Evolutionary conservation across 805 yeast species (phyloP), one percentile per base, ranked within the genome.

Genomic region (Tetrapisispora phaffii): DNA sequence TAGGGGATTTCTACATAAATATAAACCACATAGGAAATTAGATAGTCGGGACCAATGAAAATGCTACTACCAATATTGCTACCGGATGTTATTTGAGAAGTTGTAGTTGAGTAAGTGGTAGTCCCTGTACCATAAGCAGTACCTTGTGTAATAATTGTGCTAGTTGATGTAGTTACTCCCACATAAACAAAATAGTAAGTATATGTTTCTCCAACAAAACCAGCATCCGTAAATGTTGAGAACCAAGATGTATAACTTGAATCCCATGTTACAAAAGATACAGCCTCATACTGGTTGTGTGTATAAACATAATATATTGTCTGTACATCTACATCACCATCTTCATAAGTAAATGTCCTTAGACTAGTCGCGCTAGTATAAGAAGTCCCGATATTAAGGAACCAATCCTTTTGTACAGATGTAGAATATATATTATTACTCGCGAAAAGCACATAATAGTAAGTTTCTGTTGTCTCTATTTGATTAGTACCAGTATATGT

Each of bases 11-110:
- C 39, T 6, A 41, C 39, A 24, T 21, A 34, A 12, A 28, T 28
- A 20, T 34, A 34, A 12, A 21, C 16, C 21, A 34, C 17, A 34
- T 21, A 21, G 7, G 38, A 20, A 4, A 21, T 20, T 21, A 34
- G 15, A 21, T 34, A 34, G 15, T 34, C 38, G 2, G 50, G 45
- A 20, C 42, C 41, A 21, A 46, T 45, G 17, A 47, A 49, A 13
- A 44, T 22, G 29, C 39, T 34, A 26, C 44, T 46, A 35, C 47
- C 50, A 4, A 23, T 28, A 24, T 51, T 50, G 13, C 3, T 13
- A 21, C 38, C 38, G 13, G 38, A 21, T 2, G 49, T 51, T 20
- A 28, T 29, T 0, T 50, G 45, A 1, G 42, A 28, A 4, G 31
- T 17, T 2, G 39, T 41, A 12, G 40, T 43, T 39, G 47, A 34